Evolutionary conservation across 768 basidiomycete genomes (phyloP).

Genomic region (Pisolithus marmoratus): DNA sequence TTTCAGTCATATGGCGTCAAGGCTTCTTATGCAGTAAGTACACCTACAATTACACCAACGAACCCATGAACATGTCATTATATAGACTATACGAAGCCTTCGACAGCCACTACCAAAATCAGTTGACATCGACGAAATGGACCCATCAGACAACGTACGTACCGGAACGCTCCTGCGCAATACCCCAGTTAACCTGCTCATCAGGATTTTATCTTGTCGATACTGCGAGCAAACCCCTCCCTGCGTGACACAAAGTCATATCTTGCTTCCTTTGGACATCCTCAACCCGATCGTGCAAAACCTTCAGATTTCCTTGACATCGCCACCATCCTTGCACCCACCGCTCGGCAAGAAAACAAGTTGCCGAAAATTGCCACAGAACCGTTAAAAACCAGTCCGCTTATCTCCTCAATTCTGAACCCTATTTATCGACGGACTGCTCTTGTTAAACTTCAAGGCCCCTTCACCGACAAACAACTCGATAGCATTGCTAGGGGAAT

Average conservation of each 20-base stretch:
- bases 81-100: conserved; percentile 26
- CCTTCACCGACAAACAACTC: conserved; percentile 88
- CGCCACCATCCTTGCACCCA: conserved; percentile 21
- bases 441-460: conserved; percentile 94
- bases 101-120: conserved; percentile 13
- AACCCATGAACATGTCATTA: conserved; percentile 19
- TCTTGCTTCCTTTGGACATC: conserved; percentile 83
- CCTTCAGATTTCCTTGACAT: conserved; percentile 14
- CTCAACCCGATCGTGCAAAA: conserved; percentile 35
- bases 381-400: conserved; percentile 39
- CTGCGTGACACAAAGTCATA: conserved; percentile 86
- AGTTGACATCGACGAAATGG: conserved; percentile 20
- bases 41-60: not conserved
- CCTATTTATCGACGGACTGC: conserved; percentile 84
- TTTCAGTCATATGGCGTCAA: conserved; percentile 38
- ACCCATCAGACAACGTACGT: conserved; percentile 47
- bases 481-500: conserved; percentile 92
- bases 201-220: conserved; percentile 95
- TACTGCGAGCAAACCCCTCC: conserved; percentile 90
- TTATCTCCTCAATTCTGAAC: conserved; percentile 73
- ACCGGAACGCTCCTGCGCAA: not conserved
- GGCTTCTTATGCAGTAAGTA: conserved; percentile 53
- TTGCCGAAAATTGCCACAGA: conserved; percentile 26
- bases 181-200: conserved; percentile 7
- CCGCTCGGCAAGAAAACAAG: conserved; percentile 1